These are phyloP conservation scores for Naegleria fowleri DNA, from an alignment of 208 protist species.

Conservation along the genomic window DNA sequence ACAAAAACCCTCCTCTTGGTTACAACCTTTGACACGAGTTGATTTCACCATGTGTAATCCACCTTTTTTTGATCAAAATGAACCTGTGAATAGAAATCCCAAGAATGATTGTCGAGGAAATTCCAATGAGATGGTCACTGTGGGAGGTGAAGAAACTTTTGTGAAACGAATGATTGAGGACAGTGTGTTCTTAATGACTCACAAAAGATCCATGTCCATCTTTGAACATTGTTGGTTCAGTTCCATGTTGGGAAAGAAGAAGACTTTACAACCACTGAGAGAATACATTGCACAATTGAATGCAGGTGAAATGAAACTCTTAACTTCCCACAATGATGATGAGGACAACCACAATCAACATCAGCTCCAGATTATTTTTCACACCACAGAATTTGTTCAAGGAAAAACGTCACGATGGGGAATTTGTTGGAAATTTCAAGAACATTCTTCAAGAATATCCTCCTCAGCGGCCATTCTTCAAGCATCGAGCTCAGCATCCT, in stretches of 20 bases:
- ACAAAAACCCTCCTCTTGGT: neutral
- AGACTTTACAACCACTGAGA: neutral
- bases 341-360: neutral
- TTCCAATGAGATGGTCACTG: neutral
- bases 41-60: constrained; percentile 29
- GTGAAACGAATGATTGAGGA: constrained; percentile 19
- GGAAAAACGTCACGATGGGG: constrained; percentile 24
- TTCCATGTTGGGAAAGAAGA: constrained; percentile 28
- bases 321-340: neutral
- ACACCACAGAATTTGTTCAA: constrained; percentile 8
- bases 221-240: constrained; percentile 12
- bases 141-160: constrained; percentile 18
- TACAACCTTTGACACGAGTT: neutral
- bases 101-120: neutral
- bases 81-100: neutral
- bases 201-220: neutral
- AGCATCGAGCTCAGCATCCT: neutral
- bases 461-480: neutral
- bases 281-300: neutral
- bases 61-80: constrained; percentile 24
- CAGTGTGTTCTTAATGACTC: neutral
- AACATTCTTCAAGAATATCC: no score
- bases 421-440: constrained; percentile 3
- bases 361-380: neutral
- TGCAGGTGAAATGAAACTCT: neutral